Percentiles rank a stretch among this genome's conserved stretches.
phyloP scores from a whole-genome alignment of 2,329 filamentous ascomycete species.

The Phaeosphaeria sp. region DNA sequence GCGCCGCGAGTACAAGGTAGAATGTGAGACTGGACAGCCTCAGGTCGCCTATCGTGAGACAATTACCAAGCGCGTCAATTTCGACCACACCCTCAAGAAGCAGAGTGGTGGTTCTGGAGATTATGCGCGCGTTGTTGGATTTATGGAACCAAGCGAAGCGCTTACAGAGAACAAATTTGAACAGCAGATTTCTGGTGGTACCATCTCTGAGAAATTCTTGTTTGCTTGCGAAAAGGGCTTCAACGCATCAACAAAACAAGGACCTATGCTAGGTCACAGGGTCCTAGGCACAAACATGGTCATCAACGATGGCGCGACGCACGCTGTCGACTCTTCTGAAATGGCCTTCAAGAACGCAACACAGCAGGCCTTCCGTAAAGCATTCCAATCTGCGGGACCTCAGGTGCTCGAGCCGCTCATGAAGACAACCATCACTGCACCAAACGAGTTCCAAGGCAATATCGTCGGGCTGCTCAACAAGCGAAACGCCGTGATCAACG shows the following conservation, averaged over 20 bases:
- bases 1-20: slow-evolving; percentile 94
- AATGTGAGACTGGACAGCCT: slow-evolving; percentile 93
- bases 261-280: slow-evolving; percentile 89
- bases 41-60: slow-evolving; percentile 98
- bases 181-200: slow-evolving; percentile 84
- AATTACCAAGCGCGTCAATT: slow-evolving; percentile 77
- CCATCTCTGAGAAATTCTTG: slow-evolving; percentile 94
- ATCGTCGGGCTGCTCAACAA: slow-evolving; percentile 96
- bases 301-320: slow-evolving; percentile 93
- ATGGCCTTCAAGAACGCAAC: slow-evolving; percentile 94
- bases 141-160: slow-evolving; percentile 81
- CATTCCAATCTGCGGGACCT: slow-evolving; percentile 80
- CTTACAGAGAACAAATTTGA: slow-evolving; percentile 82
- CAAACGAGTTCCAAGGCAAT: slow-evolving; percentile 96
- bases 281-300: slow-evolving; percentile 91
- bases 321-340: slow-evolving; percentile 97
- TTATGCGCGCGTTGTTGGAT: slow-evolving; percentile 90
- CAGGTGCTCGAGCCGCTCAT: slow-evolving; percentile 93
- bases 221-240: slow-evolving; percentile 96
- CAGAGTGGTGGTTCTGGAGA: slow-evolving; percentile 96
- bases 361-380: slow-evolving; percentile 95
- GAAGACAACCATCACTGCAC: slow-evolving; percentile 97
- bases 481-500: slow-evolving; percentile 90
- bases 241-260: slow-evolving; percentile 79
- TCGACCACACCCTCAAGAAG: slow-evolving; percentile 93